Evolutionary conservation across 345 rosid genomes (phyloP).

Genomic region (Camelina neglecta): DNA sequence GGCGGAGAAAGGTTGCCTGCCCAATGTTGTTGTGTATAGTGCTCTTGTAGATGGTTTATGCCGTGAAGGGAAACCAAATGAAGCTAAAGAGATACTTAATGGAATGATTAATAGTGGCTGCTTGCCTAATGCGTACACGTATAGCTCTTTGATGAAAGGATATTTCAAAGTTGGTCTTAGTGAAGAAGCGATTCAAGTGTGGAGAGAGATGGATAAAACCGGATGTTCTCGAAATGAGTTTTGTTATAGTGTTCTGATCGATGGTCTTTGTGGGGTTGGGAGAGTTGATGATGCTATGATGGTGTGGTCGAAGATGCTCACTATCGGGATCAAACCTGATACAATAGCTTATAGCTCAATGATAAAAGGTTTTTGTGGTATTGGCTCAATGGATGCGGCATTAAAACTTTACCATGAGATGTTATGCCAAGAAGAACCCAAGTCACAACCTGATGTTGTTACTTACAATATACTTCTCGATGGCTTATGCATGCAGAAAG

Average conservation of each 20-base stretch:
- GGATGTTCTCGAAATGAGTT: conserved; percentile 53
- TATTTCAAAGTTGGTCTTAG: conserved; percentile 62
- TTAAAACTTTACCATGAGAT: conserved; percentile 82
- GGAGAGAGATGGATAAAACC: conserved; percentile 66
- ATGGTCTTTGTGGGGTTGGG: conserved; percentile 78
- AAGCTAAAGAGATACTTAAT: conserved; percentile 60
- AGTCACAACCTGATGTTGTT: conserved; percentile 82
- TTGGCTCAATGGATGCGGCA: conserved; percentile 68
- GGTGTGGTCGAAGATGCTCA: conserved; percentile 78
- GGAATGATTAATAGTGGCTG: conserved; percentile 68
- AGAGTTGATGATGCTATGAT: conserved; percentile 66
- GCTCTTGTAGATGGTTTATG: conserved; percentile 80
- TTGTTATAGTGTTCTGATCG: conserved; percentile 75
- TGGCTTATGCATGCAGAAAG: conserved; percentile 68
- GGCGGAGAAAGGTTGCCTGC: conserved; percentile 58
- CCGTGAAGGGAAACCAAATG: conserved; percentile 65
- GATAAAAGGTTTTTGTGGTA: conserved; percentile 80
- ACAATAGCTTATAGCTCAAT: conserved; percentile 81
- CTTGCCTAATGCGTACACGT: conserved; percentile 77
- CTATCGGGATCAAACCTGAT: conserved; percentile 74
- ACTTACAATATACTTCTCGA: conserved; percentile 82
- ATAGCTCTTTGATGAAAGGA: conserved; percentile 90
- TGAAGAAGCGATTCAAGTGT: conserved; percentile 71
- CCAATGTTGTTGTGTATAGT: conserved; percentile 72
- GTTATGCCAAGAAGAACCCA: conserved; percentile 68